Evolutionary conservation across 805 yeast genomes (phyloP).

Genomic region (Candida bentonensis): DNA sequence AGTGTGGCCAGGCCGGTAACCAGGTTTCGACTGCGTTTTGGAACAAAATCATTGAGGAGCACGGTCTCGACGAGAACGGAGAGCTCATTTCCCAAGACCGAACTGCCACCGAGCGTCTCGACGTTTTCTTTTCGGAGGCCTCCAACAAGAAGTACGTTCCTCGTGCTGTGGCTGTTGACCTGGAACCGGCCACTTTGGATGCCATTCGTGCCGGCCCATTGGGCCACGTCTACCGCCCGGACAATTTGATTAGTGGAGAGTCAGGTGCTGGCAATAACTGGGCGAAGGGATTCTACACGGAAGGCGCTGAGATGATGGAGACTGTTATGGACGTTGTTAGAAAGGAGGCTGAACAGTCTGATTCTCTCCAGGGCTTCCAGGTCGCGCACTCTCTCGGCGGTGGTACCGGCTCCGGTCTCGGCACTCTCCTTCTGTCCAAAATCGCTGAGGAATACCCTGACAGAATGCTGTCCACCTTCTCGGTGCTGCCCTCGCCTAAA

Average conservation of each 20-base stretch:
- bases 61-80: slow-evolving; percentile 22
- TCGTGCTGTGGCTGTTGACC: slow-evolving; percentile 83
- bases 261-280: slow-evolving; percentile 93
- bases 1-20: slow-evolving; percentile 32
- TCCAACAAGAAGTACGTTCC: slow-evolving; percentile 83
- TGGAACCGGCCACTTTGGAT: slow-evolving; percentile 92
- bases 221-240: slow-evolving; percentile 85
- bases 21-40: slow-evolving; percentile 28
- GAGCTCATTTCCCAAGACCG: slow-evolving; percentile 18
- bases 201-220: slow-evolving; percentile 62
- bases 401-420: slow-evolving; percentile 98
- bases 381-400: slow-evolving; percentile 75
- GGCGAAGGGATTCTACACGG: slow-evolving; percentile 97
- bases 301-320: slow-evolving; percentile 91
- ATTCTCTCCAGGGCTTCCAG: slow-evolving; percentile 91
- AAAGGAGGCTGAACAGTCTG: slow-evolving; percentile 90
- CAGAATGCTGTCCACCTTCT: slow-evolving; percentile 93
- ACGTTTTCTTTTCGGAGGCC: slow-evolving; percentile 74
- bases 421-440: slow-evolving; percentile 73
- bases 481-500: slow-evolving; percentile 90
- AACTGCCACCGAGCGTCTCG: slow-evolving; percentile 36
- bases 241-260: slow-evolving; percentile 79
- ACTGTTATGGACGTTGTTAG: slow-evolving; percentile 83
- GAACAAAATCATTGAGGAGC: slow-evolving; percentile 25
- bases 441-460: slow-evolving; percentile 90